Evolutionary conservation across 2,329 filamentous ascomycete species (phyloP).

Genomic region (Trichoderma koningiopsis): DNA sequence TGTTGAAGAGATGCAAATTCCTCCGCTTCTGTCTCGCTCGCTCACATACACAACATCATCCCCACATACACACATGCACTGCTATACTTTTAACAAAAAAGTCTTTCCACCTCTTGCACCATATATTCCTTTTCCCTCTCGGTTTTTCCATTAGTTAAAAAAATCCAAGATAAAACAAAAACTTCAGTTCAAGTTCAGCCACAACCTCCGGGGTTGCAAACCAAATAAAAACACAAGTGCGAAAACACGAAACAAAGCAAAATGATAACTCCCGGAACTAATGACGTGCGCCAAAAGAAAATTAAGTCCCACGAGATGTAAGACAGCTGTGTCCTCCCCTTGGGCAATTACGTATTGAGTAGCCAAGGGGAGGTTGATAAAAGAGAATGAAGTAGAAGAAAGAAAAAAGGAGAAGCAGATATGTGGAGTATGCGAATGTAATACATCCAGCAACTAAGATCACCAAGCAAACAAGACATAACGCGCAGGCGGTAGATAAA

Average conservation of each 20-base stretch:
- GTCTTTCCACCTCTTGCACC: constrained; percentile 22
- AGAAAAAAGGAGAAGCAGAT: constrained; percentile 29
- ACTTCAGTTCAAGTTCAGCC: constrained; percentile 28
- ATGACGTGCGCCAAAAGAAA: constrained; percentile 31
- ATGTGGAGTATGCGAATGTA: constrained; percentile 10
- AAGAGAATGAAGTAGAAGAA: constrained; percentile 38
- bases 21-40: constrained; percentile 6
- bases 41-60: background rate
- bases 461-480: constrained; percentile 26
- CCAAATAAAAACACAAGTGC: constrained; percentile 29
- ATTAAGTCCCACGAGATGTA: constrained; percentile 36
- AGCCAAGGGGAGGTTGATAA: constrained; percentile 25
- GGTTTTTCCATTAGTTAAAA: constrained; percentile 25
- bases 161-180: constrained; percentile 26
- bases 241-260: constrained; percentile 23
- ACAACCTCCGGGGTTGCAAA: constrained; percentile 41
- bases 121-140: constrained; percentile 22
- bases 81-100: constrained; percentile 20
- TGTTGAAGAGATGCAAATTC: background rate
- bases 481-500: constrained; percentile 24
- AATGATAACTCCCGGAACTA: constrained; percentile 32
- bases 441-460: constrained; percentile 34
- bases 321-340: constrained; percentile 30
- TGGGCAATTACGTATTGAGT: constrained; percentile 16
- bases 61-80: background rate